Base-by-base conservation (phyloP, 2,329 filamentous ascomycete species). In the Calonectria pauciramosa region DNA sequence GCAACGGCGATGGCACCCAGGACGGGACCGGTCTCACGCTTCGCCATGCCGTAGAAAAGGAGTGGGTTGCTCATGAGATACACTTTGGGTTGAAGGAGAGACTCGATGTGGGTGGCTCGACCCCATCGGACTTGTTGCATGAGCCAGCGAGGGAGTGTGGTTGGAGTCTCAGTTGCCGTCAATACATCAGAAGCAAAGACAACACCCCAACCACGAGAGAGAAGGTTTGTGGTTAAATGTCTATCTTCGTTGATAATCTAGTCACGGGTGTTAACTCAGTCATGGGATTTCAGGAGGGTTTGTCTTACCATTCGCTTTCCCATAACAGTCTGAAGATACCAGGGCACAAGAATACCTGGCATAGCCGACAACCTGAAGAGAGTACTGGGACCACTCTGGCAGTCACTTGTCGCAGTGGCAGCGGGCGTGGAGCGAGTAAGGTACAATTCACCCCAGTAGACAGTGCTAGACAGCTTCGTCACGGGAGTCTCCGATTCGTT, bases 171-270 rank as follows among this genome's bases (percentile, higher is more conserved):
- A 9, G 79, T 81, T 5, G 76, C 69, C 0, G 79, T 73, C 18
- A 80, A 74, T 11, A 82, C 81, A 64, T 81, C 80, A 11, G 80
- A 77, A 20, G 81, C 81, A 68, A 82, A 82, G n/a, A 80, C 75
- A 20, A 79, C 79, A 28, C 81, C 80, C 81, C 81, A 82, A 65
- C 79, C 79, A 13, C 78, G 78, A 14, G 65, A 54, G 7, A 81
- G 77, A 3, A 81, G 78, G 44, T 81, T 81, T n/a, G 79, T 81
- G 1, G 79, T 81, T n/a, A 81, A 67, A 41, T 80, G 79, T 2
- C 79, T 74, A 44, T 81, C 79, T 28, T 81, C 79, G 68, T 81
- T 81, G 68, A 81, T 80, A 41, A 81, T 81, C 76, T 79, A 44
- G 11, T 63, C 11, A 66, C 56, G 49, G 54, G n/a, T 14, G 28